phyloP scores from a whole-genome alignment of 768 basidiomycete genomes.

The Suillus hirtellus region DNA sequence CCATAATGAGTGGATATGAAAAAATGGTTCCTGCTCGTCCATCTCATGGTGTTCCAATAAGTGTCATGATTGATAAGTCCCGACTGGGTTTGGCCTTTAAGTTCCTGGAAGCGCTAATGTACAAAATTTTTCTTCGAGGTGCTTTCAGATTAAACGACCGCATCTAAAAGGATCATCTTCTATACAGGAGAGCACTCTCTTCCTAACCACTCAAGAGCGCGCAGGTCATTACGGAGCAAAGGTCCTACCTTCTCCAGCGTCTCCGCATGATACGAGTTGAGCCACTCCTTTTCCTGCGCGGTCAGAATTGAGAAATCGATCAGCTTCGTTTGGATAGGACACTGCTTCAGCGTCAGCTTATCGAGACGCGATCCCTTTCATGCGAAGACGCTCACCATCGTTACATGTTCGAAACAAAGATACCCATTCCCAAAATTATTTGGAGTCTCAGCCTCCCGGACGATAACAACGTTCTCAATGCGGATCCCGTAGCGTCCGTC shows the following conservation, averaged over 20 bases:
- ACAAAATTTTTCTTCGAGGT: not conserved
- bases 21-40: too few species aligned
- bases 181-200: constrained; percentile 48
- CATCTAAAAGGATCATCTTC: not conserved
- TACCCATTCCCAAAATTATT: constrained; percentile 84
- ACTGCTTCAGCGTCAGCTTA: constrained; percentile 36
- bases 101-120: not conserved
- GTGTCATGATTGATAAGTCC: too few species aligned
- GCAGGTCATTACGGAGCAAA: constrained; percentile 58
- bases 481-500: constrained; percentile 92
- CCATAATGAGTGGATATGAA: too few species aligned
- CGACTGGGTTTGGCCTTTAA: too few species aligned
- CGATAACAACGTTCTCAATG: constrained; percentile 87
- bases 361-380: not conserved
- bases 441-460: constrained; percentile 67
- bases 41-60: too few species aligned
- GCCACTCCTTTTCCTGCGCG: constrained; percentile 72
- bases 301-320: constrained; percentile 64
- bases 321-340: constrained; percentile 86
- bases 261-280: constrained; percentile 83
- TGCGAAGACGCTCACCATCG: constrained; percentile 60
- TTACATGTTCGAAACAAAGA: constrained; percentile 83
- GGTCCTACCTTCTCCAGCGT: constrained; percentile 72
- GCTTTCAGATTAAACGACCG: not conserved
- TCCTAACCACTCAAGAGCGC: constrained; percentile 63